Evolutionary conservation across 129 eudicot species (phyloP).

Genomic region (Lactuca sativa): DNA sequence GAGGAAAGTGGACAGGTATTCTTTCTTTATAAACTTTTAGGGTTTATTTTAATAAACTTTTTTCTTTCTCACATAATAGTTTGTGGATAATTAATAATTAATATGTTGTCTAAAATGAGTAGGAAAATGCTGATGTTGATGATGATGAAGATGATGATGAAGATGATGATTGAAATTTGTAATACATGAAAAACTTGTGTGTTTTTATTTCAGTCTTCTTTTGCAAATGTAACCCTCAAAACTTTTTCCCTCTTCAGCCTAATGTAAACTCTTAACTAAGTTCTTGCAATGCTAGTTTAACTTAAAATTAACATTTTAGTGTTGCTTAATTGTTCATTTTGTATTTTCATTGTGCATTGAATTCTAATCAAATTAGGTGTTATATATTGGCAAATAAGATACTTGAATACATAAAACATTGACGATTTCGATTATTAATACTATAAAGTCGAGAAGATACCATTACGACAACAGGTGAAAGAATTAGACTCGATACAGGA

Average conservation of each 20-base stretch:
- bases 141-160: slow-evolving; percentile 53
- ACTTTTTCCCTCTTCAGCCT: not conserved
- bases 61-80: too few relatives aligned
- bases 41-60: not conserved
- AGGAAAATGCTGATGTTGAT: slow-evolving; percentile 12
- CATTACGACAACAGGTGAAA: too few relatives aligned
- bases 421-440: too few relatives aligned
- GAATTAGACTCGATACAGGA: too few relatives aligned
- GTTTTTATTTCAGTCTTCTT: not conserved
- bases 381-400: too few relatives aligned
- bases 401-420: too few relatives aligned
- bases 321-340: too few relatives aligned
- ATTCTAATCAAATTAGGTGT: too few relatives aligned
- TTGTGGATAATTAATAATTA: too few relatives aligned
- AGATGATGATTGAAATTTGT: slow-evolving; percentile 39
- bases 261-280: slow-evolving; percentile 14
- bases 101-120: not conserved
- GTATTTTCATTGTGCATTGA: too few relatives aligned
- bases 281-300: slow-evolving; percentile 3
- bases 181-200: slow-evolving; percentile 1
- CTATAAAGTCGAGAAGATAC: too few relatives aligned
- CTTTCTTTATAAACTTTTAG: not conserved
- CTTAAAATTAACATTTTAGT: not conserved
- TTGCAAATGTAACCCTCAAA: not conserved
- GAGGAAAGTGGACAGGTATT: slow-evolving; percentile 59